Conservation (phyloP, 768 basidiomycete species). For the Lactarius indigo region DNA sequence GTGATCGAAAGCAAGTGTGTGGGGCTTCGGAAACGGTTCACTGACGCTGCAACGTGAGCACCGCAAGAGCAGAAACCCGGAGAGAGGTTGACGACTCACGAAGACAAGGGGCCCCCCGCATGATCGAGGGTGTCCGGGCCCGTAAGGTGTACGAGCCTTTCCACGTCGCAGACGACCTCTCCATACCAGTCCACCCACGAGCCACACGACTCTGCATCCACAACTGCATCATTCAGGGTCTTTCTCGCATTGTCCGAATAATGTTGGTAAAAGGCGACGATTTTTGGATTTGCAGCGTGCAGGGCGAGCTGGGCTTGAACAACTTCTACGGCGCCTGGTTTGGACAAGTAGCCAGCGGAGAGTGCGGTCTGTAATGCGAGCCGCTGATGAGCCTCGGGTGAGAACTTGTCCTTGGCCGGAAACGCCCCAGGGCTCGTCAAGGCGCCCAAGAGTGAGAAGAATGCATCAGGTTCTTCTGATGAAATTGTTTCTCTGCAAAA, state of each 20-base stretch:
- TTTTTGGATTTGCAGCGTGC: conserved; percentile 73
- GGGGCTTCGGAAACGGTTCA: conserved; percentile 40
- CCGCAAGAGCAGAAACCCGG: neutral
- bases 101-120: conserved; percentile 27
- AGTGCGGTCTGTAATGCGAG: conserved; percentile 50
- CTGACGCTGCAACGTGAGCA: conserved; percentile 14
- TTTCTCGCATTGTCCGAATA: conserved; percentile 42
- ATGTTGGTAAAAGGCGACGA: conserved; percentile 80
- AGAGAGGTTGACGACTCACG: conserved; percentile 29
- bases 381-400: conserved; percentile 52
- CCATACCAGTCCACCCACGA: conserved; percentile 90
- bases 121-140: conserved; percentile 49
- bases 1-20: conserved; percentile 75
- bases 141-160: conserved; percentile 52
- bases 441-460: conserved; percentile 72
- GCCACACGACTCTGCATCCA: conserved; percentile 42
- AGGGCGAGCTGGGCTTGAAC: conserved; percentile 73
- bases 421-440: conserved; percentile 51
- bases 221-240: conserved; percentile 26
- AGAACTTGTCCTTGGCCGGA: conserved; percentile 35
- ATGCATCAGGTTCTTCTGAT: conserved; percentile 64
- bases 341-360: conserved; percentile 45
- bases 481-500: conserved; percentile 71
- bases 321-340: conserved; percentile 48
- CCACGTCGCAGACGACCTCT: conserved; percentile 61